Base-by-base conservation (phyloP, 305 asterid genomes). In the Solanum aculeatissimum region DNA sequence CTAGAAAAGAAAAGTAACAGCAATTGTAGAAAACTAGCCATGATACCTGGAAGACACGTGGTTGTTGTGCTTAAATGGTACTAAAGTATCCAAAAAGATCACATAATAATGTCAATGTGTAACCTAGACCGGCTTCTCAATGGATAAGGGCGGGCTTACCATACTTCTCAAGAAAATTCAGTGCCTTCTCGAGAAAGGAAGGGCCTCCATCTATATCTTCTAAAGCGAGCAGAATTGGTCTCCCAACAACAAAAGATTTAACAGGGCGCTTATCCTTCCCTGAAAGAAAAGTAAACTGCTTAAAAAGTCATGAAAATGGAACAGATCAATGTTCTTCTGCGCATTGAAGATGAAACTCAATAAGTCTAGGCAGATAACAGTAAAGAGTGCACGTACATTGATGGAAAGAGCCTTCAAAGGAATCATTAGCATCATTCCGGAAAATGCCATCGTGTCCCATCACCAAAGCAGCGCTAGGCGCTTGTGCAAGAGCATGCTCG, bases 181-280 rank as follows among this genome's bases (percentile, higher is more conserved):
- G 98, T 87, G 99, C 99, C 89, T 97, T 97, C 85, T 97, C 99
- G 86, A 97, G 95, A 88, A 97, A 97, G 83, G 99, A 95, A 88
- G 99, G 99, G 58, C 97, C 95, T 84, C 99, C 99, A 88, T 97
- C 99, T 88, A 97, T 93, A 89, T 97, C 99, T 90, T 97, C 99
- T 84, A 97, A 89, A 23, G 99, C 99, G 78, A 97, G 98, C 90
- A 97, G 91, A 87, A 97, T 95, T 71, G 99, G 99, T 15, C 99
- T 97, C 69, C 99, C 99, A 88, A 95, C 97, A 81, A 95, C 99
- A 90, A 97, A 89, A 84, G 99, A 97, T 90, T 94, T 97, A 83
- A 93, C 91, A 80, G 93, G 96, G 29, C 94, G 97, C 66, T 91
- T 97, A 85, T 93, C 98, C 91, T 96, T 94, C 98, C 98, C 99